phyloP scores from a whole-genome alignment of 306 rosid species.

The Senna siamea region DNA sequence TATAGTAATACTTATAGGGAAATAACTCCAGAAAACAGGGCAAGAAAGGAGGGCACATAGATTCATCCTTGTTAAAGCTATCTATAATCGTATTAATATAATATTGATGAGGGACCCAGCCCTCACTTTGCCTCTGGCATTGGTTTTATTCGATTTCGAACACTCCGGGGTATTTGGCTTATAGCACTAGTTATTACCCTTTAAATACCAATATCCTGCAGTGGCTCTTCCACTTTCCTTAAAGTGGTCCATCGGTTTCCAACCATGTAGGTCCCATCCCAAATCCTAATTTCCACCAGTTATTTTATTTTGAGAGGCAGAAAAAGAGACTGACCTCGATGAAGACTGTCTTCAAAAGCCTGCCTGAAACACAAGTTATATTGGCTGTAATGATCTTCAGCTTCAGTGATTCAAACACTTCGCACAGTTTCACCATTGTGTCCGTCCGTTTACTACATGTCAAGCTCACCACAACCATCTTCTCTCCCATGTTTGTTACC shows the following conservation, averaged over 20 bases:
- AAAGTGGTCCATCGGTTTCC: slow-evolving; percentile 23
- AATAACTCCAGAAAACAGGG: neutral
- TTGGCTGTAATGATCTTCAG: slow-evolving; percentile 80
- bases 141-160: no score
- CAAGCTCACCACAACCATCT: slow-evolving; percentile 75
- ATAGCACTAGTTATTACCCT: no score
- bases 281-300: neutral
- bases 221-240: slow-evolving; percentile 48
- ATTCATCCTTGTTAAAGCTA: slow-evolving; percentile 14
- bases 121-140: slow-evolving; percentile 34
- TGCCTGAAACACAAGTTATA: slow-evolving; percentile 71
- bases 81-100: neutral
- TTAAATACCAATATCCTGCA: slow-evolving; percentile 19
- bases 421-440: slow-evolving; percentile 89
- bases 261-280: slow-evolving; percentile 8
- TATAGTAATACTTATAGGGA: no score
- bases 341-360: slow-evolving; percentile 84
- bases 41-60: neutral
- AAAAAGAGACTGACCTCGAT: slow-evolving; percentile 62
- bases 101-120: slow-evolving; percentile 25
- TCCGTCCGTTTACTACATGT: slow-evolving; percentile 80
- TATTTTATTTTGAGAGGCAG: no score
- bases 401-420: slow-evolving; percentile 89
- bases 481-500: slow-evolving; percentile 79
- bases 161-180: no score